Conservation (phyloP, 2,329 filamentous ascomycete species). For the Claviceps monticola region DNA sequence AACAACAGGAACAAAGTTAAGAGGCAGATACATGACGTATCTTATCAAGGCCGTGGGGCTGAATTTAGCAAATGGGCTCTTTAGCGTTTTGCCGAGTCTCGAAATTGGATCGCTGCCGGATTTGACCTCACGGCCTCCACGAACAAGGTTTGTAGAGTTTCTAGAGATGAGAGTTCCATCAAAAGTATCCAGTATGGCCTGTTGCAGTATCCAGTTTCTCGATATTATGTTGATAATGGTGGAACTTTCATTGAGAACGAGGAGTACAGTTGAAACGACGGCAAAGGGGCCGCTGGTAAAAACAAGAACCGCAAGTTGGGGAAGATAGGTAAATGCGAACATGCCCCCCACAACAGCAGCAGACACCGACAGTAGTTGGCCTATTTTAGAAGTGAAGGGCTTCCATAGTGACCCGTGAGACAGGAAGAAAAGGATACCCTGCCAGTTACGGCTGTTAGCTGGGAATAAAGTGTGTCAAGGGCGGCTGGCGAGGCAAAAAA, state of each 20-base stretch:
- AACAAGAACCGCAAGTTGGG: constrained; percentile 69
- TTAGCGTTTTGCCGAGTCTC: constrained; percentile 42
- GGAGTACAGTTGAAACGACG: constrained; percentile 55
- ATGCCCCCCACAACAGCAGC: constrained; percentile 60
- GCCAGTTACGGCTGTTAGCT: background rate
- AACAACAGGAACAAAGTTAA: constrained; percentile 86
- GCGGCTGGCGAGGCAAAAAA: too few relatives aligned
- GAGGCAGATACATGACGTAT: constrained; percentile 73
- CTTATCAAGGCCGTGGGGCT: constrained; percentile 52
- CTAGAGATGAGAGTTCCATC: constrained; percentile 53
- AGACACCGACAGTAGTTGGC: constrained; percentile 55
- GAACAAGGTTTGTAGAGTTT: constrained; percentile 47
- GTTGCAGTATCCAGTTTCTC: constrained; percentile 63
- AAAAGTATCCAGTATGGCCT: constrained; percentile 78
- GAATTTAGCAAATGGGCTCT: constrained; percentile 42
- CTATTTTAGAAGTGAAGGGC: constrained; percentile 40
- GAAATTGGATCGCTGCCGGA: constrained; percentile 41
- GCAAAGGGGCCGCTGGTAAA: constrained; percentile 77
- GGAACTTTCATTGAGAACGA: constrained; percentile 51
- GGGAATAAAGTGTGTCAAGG: too few relatives aligned
- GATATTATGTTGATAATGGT: constrained; percentile 42
- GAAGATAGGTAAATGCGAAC: constrained; percentile 79
- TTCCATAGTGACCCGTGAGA: constrained; percentile 43
- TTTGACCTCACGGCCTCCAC: constrained; percentile 60
- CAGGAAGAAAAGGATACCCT: constrained; percentile 47